Evolutionary conservation across 768 basidiomycete species (phyloP), one percentile per base, ranked within the genome.

Genomic region (Hericium alpestre): DNA sequence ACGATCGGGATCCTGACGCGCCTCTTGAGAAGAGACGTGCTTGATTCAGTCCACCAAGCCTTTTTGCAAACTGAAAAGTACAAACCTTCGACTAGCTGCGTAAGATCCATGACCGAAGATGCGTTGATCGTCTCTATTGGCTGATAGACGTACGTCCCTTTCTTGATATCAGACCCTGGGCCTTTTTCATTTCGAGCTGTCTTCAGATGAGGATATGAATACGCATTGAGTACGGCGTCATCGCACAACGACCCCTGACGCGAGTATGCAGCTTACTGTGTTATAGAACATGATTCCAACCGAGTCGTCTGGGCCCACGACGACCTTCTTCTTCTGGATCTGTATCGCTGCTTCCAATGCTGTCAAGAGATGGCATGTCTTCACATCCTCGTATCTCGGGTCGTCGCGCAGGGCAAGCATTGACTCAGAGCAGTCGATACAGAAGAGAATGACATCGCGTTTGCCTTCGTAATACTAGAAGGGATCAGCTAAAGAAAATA

Each of bases 231-330:
- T 32, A 32, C 32, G 9, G 32, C 9, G 6, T 10, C 32, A 32
- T 32, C 32, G 32, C 6, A 7, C 32, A 10, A 10, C 32, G 32
- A 32, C 32, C 32, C 32, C 32, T 32, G 32, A 32, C 4, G 9
- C 7, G 23, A 25, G 16, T 10, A 13, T 40, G 23, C 12, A 53
- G 65, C 86, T 77, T 67, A 94, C 93, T 57, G 92, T 91, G 61
- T 99, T 97, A 73, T 89, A 99, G 10, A 98, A 73, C 62, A 98
- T 66, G 40, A 98, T 86, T 4, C 95, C 96, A 47, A 97, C 84
- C 32, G 82, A 80, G 67, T 98, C 95, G 60, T 84, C 88, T 2
- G 95, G 94, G 5, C 90, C 87, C 3, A 83, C 81, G 27, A 96
- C 75, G 23, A 95, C 88, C 71, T 97, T 97, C 65, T 80, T 83